Evolutionary conservation across 169 alveolate genomes (phyloP).

Genomic region (Blepharisma undulans): DNA sequence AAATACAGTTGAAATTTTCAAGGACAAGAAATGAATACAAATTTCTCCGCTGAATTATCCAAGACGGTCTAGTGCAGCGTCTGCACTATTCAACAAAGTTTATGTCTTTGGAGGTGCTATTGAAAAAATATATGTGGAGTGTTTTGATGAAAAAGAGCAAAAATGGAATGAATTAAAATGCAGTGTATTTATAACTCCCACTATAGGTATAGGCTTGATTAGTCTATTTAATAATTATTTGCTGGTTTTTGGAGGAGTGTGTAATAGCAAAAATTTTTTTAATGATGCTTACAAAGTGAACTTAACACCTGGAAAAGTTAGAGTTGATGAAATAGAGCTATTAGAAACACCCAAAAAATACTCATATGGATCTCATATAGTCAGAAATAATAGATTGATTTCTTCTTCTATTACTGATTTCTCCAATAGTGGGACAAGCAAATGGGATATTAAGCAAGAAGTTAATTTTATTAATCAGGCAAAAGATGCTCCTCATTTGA

Average conservation of each 20-base stretch:
- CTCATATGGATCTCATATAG: neutral
- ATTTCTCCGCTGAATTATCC: neutral
- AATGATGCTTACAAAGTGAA: neutral
- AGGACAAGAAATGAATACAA: neutral
- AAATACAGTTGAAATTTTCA: neutral
- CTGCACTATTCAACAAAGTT: neutral
- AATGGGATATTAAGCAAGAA: neutral
- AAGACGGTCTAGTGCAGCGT: neutral
- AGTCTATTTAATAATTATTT: neutral
- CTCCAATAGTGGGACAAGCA: neutral
- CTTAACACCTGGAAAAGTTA: neutral
- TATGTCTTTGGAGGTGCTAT: neutral
- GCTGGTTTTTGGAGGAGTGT: neutral
- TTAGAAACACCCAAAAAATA: no score
- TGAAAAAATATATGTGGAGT: neutral
- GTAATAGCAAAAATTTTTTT: no score
- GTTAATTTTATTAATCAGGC: no score
- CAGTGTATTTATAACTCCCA: neutral
- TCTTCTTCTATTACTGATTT: neutral
- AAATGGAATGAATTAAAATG: neutral
- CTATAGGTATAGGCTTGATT: neutral
- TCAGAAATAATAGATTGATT: neutral
- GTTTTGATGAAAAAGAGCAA: neutral
- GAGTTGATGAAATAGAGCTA: neutral
- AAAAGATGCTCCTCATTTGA: no score